Conservation (phyloP, 306 rosid genomes). For the Potentilla sterilis region DNA sequence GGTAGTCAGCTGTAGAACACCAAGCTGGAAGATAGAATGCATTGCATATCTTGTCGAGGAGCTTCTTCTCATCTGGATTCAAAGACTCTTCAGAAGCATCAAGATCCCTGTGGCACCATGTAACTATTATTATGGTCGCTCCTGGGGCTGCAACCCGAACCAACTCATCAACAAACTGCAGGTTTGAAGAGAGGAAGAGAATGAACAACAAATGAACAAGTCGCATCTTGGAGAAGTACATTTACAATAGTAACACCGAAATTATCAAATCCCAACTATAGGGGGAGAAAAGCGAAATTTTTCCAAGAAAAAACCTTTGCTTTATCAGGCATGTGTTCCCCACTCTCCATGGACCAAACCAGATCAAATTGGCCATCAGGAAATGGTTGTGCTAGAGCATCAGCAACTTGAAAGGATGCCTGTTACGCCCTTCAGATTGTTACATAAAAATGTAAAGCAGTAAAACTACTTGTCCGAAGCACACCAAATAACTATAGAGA, state of each 20-base stretch:
- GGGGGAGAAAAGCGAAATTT: neutral
- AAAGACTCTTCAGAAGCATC: slow-evolving; percentile 54
- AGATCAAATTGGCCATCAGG: slow-evolving; percentile 69
- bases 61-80: slow-evolving; percentile 63
- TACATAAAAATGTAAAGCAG: neutral
- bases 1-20: slow-evolving; percentile 85
- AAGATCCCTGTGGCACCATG: slow-evolving; percentile 97
- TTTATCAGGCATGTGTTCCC: slow-evolving; percentile 98
- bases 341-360: slow-evolving; percentile 99
- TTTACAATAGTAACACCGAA: neutral
- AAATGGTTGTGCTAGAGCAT: slow-evolving; percentile 85
- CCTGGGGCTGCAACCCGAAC: slow-evolving; percentile 92
- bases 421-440: slow-evolving; percentile 18
- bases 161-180: slow-evolving; percentile 79
- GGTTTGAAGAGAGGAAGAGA: slow-evolving; percentile 2
- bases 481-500: neutral
- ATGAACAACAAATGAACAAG: slow-evolving; percentile 1
- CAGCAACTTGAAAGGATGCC: slow-evolving; percentile 83
- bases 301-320: slow-evolving; percentile 43
- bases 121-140: slow-evolving; percentile 71
- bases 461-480: neutral
- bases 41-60: slow-evolving; percentile 70
- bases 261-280: neutral
- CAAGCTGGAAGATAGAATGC: slow-evolving; percentile 87
- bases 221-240: neutral